Percentiles rank a stretch among this genome's conserved stretches.
Conservation (phyloP, 805 yeast species). For the Pichia cabralensis region DNA sequence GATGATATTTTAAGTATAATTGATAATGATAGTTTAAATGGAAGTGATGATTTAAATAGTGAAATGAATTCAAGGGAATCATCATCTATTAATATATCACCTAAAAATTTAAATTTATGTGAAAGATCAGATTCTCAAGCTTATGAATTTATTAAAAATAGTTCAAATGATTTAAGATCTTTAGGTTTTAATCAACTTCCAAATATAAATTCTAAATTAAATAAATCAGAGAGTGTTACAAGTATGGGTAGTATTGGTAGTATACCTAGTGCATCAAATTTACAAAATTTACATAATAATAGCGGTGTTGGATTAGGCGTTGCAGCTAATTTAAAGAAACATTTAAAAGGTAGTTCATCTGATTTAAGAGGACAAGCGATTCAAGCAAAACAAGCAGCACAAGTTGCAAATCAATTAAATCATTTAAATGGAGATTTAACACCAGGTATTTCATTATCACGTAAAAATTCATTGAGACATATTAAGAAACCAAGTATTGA, state of each 20-base stretch:
- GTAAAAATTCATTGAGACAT: slow-evolving; percentile 8
- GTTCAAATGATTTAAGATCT: slow-evolving; percentile 3
- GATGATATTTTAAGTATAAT: slow-evolving; percentile 13
- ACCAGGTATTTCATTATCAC: slow-evolving; percentile 7
- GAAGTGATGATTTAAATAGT: slow-evolving; percentile 2
- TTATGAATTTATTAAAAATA: slow-evolving; percentile 19
- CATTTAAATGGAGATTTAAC: not conserved
- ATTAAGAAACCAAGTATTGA: slow-evolving; percentile 13
- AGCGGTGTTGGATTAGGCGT: not conserved
- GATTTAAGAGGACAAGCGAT: slow-evolving; percentile 8
- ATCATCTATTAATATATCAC: slow-evolving; percentile 6
- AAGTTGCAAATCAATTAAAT: not conserved
- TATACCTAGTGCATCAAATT: slow-evolving; percentile 4
- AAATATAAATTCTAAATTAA: not conserved
- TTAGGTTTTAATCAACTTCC: slow-evolving; percentile 1
- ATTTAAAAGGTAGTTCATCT: slow-evolving; percentile 9
- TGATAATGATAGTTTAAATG: not conserved
- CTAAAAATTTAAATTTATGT: slow-evolving; percentile 11
- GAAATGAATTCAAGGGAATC: slow-evolving; percentile 2
- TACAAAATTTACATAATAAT: slow-evolving; percentile 1
- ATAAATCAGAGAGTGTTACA: slow-evolving; percentile 3
- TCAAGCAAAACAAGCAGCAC: not conserved
- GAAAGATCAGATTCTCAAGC: slow-evolving; percentile 24
- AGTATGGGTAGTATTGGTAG: slow-evolving; percentile 6
- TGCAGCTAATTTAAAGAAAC: slow-evolving; percentile 2